Evolutionary conservation across 78 protist genomes (phyloP).

Genomic region (Dictyostelium brefeldianum): DNA sequence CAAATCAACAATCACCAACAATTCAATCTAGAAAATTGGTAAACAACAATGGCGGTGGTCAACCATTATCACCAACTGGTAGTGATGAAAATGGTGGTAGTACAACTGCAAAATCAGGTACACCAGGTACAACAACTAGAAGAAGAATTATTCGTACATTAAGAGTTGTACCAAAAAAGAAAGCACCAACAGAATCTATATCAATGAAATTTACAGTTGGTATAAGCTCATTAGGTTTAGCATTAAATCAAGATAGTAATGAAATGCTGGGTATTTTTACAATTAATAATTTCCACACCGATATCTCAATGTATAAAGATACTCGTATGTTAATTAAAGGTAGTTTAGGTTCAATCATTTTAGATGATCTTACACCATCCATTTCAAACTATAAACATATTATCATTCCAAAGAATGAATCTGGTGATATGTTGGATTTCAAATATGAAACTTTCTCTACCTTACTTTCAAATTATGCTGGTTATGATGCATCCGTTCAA

Average conservation of each 20-base stretch:
- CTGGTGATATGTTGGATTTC: slow-evolving; percentile 28
- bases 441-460: slow-evolving; percentile 26
- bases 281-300: slow-evolving; percentile 30
- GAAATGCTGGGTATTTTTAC: slow-evolving; percentile 42
- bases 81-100: neutral
- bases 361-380: slow-evolving; percentile 44
- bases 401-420: slow-evolving; percentile 18
- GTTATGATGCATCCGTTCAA: slow-evolving; percentile 38
- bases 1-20: neutral
- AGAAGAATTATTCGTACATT: neutral
- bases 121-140: neutral
- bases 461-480: slow-evolving; percentile 18
- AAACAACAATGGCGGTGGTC: neutral
- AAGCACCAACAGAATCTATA: slow-evolving; percentile 3
- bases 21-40: neutral
- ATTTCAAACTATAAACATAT: slow-evolving; percentile 33
- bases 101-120: neutral
- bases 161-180: slow-evolving; percentile 55
- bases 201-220: slow-evolving; percentile 18
- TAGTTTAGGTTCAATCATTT: slow-evolving; percentile 16
- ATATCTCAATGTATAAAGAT: slow-evolving; percentile 50
- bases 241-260: slow-evolving; percentile 60
- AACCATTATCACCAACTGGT: neutral
- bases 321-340: slow-evolving; percentile 39
- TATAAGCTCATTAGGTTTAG: slow-evolving; percentile 65